Conservation (phyloP, 495 filamentous ascomycete genomes). For the Aspergillus cavernicola region DNA sequence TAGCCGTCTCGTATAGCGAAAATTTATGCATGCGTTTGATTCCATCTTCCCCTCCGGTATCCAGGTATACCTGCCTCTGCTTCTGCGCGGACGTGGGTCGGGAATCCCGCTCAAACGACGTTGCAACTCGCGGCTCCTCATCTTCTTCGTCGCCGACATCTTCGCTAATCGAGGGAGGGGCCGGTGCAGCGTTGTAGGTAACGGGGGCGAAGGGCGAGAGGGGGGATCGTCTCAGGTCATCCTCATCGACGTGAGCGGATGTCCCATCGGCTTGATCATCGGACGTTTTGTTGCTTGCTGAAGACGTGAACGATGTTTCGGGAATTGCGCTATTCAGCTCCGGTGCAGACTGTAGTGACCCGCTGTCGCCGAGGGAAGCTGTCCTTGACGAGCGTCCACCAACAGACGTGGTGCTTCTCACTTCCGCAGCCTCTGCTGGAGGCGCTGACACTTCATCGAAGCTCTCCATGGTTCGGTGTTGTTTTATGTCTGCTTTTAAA, state of each 20-base stretch:
- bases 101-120: slow-evolving; percentile 42
- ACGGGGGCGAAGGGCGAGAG: slow-evolving; percentile 22
- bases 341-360: slow-evolving; percentile 7
- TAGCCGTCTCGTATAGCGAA: slow-evolving; percentile 89
- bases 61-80: slow-evolving; percentile 48
- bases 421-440: slow-evolving; percentile 16
- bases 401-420: slow-evolving; percentile 2
- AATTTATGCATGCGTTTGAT: slow-evolving; percentile 92
- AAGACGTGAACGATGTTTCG: slow-evolving; percentile 14
- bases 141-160: slow-evolving; percentile 34
- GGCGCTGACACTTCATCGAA: slow-evolving; percentile 31
- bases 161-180: slow-evolving; percentile 21
- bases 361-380: slow-evolving; percentile 16
- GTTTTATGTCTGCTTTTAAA: not conserved
- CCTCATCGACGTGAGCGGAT: slow-evolving; percentile 11
- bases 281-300: slow-evolving; percentile 13
- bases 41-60: slow-evolving; percentile 61
- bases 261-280: slow-evolving; percentile 13
- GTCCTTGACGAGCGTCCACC: slow-evolving; percentile 17
- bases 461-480: slow-evolving; percentile 32
- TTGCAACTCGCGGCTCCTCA: slow-evolving; percentile 41
- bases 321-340: slow-evolving; percentile 6
- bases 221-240: slow-evolving; percentile 15
- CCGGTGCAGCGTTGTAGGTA: slow-evolving; percentile 24
- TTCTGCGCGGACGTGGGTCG: slow-evolving; percentile 35